These are phyloP conservation scores for Cercophora samala DNA, from an alignment of 495 filamentous ascomycete genomes.

Conservation along the genomic window DNA sequence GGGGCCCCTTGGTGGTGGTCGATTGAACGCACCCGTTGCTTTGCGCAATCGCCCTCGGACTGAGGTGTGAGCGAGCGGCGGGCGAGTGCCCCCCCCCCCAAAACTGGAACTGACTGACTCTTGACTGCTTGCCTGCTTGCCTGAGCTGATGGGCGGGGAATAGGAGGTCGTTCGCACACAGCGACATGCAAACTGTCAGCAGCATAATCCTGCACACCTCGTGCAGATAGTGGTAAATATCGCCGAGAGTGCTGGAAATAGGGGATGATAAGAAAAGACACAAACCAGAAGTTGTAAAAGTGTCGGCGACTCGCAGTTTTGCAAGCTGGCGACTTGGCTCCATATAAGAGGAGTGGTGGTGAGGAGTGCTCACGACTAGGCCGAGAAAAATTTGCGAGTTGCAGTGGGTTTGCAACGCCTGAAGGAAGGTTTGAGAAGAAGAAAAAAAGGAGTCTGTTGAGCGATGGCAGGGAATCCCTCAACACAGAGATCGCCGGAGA, in stretches of 20 bases:
- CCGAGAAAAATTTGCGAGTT: background rate
- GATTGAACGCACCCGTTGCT: slow-evolving; percentile 1
- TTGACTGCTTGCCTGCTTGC: background rate
- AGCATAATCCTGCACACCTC: slow-evolving; percentile 7
- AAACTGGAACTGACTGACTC: background rate
- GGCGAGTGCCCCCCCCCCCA: too few relatives aligned
- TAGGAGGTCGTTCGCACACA: slow-evolving; percentile 3
- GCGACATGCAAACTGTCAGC: slow-evolving; percentile 3
- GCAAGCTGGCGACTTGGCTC: background rate
- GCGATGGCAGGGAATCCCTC: background rate
- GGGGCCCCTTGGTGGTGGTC: slow-evolving; percentile 1
- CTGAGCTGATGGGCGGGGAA: slow-evolving; percentile 1
- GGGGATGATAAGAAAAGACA: background rate
- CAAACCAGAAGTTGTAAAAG: slow-evolving; percentile 5
- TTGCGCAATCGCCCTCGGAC: slow-evolving; percentile 8
- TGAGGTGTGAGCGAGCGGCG: background rate
- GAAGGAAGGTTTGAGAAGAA: background rate
- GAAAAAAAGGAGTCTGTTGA: background rate
- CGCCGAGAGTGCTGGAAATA: background rate
- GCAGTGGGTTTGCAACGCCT: background rate
- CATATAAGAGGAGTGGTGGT: background rate
- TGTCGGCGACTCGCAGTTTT: background rate
- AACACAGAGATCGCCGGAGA: background rate
- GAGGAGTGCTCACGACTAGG: background rate
- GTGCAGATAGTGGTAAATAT: background rate